Conservation (phyloP, 78 protist genomes). For the Dictyostelium capitatum region DNA sequence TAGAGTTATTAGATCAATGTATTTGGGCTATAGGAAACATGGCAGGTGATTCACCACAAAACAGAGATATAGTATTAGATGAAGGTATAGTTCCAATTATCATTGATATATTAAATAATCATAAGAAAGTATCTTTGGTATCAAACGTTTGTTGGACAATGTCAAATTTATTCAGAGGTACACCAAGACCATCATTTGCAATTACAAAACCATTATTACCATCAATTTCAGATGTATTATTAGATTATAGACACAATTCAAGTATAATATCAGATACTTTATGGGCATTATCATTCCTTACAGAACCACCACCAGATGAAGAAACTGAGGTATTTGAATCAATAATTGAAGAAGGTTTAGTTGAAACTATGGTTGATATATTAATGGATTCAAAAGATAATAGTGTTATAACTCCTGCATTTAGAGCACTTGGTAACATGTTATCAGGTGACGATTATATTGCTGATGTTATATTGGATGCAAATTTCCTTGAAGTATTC, state of each 20-base stretch:
- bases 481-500: not conserved
- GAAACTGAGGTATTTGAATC: not conserved
- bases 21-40: slow-evolving; percentile 32
- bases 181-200: not conserved
- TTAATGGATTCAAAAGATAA: not conserved
- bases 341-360: not conserved
- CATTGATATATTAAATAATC: not conserved
- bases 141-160: slow-evolving; percentile 23
- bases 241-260: no score
- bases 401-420: not conserved
- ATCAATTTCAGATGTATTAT: not conserved
- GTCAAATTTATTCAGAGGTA: slow-evolving; percentile 6
- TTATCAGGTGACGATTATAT: not conserved
- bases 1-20: not conserved
- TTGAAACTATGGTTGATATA: not conserved
- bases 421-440: slow-evolving; percentile 2
- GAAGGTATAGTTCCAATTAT: not conserved
- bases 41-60: slow-evolving; percentile 1
- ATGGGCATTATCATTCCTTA: slow-evolving; percentile 8
- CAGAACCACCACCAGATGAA: not conserved
- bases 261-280: not conserved
- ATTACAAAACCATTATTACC: not conserved
- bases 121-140: not conserved
- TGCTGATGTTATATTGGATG: not conserved
- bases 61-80: not conserved